Evolutionary conservation across 768 basidiomycete genomes (phyloP), one percentile per base, ranked within the genome.

Genomic region (Pisolithus orientalis): DNA sequence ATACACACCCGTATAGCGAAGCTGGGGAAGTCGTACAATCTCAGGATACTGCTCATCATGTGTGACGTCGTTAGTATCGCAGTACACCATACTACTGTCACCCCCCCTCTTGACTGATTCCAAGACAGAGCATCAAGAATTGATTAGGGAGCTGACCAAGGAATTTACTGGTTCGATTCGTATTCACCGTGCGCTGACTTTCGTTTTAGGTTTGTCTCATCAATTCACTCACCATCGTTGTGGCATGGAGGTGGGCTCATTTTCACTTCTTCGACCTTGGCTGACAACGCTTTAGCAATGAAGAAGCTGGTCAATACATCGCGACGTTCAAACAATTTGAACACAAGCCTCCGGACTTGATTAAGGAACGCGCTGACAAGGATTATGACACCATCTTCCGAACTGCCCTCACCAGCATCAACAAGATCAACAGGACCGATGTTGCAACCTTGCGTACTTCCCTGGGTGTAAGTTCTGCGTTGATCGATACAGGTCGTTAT

Each of bases 361-460:
- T 99, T 73, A 95, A 94, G 67, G 96, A 98, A 65, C 86, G 92
- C 42, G 76, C 90, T 28, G 93, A 96, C 66, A 91, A 94, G 58
- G 87, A 91, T 60, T 92, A 96, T 62, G 71, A 78, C 56, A 83
- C 92, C 7, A 78, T 93, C 61, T 68, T 98, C 13, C 87, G 88
- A 51, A 80, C 82, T 17, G 80, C 90, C 1, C 75, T 99, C 27
- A 98, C 95, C 1, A 83, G 82, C 57, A 90, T 98, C 61, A 87
- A 81, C 63, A 92, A 90, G 59, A 91, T 99, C 56, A 98, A 98
- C 71, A 96, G 95, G 75, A 98, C 95, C 4, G 96, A 99, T 61
- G 92, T 94, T 1, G 84, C 91, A 69, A 98, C 95, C 4, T 74
- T 99, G 39, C 81, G 90, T 21, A 85, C 86, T 2, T 87, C 91